Evolutionary conservation across 2,329 filamentous ascomycete species (phyloP).

Genomic region (Nannizziopsis arthrosporioides): DNA sequence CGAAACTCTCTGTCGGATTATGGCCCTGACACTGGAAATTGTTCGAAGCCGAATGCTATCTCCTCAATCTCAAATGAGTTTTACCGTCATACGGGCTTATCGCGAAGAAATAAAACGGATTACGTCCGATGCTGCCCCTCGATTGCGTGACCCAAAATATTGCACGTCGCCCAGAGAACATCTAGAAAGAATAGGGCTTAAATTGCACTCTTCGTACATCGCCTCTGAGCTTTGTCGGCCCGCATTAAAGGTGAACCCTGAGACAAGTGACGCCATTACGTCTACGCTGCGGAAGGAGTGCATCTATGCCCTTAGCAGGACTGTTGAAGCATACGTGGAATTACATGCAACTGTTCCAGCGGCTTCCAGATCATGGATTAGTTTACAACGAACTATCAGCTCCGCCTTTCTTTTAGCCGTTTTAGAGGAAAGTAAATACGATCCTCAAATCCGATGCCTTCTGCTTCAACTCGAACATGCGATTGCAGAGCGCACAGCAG

Average conservation of each 20-base stretch:
- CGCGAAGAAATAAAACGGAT: slow-evolving; percentile 47
- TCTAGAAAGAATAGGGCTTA: slow-evolving; percentile 49
- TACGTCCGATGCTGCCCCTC: slow-evolving; percentile 46
- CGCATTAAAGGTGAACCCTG: slow-evolving; percentile 43
- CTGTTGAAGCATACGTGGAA: slow-evolving; percentile 51
- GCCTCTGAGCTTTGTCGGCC: slow-evolving; percentile 52
- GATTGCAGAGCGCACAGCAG: slow-evolving; percentile 33
- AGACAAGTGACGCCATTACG: slow-evolving; percentile 31
- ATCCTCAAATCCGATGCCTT: slow-evolving; percentile 30
- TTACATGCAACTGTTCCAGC: slow-evolving; percentile 36
- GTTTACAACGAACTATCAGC: slow-evolving; percentile 37
- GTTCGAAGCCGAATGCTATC: slow-evolving; percentile 46
- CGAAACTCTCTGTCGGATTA: slow-evolving; percentile 47
- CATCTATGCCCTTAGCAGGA: slow-evolving; percentile 43
- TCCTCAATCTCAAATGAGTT: slow-evolving; percentile 43
- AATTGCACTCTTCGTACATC: slow-evolving; percentile 51
- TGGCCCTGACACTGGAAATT: slow-evolving; percentile 44
- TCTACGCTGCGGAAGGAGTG: slow-evolving; percentile 41
- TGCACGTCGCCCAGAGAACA: slow-evolving; percentile 39
- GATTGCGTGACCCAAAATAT: slow-evolving; percentile 43
- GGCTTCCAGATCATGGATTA: slow-evolving; percentile 38
- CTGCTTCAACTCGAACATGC: slow-evolving; percentile 35
- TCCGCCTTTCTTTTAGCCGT: slow-evolving; percentile 38
- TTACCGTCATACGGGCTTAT: slow-evolving; percentile 45
- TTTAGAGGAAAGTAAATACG: slow-evolving; percentile 34